A percentile compares a stretch with the other conserved stretches of the same genome.
Evolutionary conservation across 116 monocot genomes (phyloP).

Genomic region (Zostera marina): DNA sequence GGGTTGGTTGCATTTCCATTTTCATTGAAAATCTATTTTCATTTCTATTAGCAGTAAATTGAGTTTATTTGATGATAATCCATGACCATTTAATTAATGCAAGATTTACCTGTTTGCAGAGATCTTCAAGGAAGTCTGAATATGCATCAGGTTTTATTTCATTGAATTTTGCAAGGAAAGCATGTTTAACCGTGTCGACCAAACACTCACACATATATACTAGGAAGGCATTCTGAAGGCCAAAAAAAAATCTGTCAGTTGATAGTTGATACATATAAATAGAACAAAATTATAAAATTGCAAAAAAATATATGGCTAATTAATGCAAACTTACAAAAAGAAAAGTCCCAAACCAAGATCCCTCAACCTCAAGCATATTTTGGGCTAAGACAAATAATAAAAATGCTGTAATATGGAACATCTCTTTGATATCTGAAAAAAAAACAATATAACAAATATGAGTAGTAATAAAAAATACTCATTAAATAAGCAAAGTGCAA

Average conservation of each 20-base stretch:
- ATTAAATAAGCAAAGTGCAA: no score
- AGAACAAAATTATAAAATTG: background rate
- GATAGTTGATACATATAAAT: background rate
- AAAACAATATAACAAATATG: no score
- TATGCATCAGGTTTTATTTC: constrained; percentile 86
- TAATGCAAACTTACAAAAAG: constrained; percentile 36
- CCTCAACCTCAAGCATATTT: constrained; percentile 95
- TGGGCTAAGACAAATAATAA: constrained; percentile 89
- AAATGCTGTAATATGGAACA: constrained; percentile 93
- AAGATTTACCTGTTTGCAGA: constrained; percentile 75
- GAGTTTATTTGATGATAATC: no score
- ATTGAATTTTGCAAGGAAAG: constrained; percentile 94
- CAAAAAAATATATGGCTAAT: background rate
- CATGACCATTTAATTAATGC: no score
- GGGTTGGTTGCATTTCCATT: no score
- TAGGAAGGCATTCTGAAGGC: constrained; percentile 45
- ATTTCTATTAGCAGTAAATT: no score
- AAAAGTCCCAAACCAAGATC: constrained; percentile 81
- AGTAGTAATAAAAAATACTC: no score
- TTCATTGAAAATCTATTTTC: no score
- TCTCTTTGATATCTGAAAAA: constrained; percentile 75
- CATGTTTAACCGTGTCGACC: constrained; percentile 85
- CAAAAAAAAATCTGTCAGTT: background rate
- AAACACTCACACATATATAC: constrained; percentile 85
- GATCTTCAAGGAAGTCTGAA: constrained; percentile 91